Percentiles rank a stretch among this genome's conserved stretches.
Conservation (phyloP, 148 eudicot species). For the Rhododendron henanense region DNA sequence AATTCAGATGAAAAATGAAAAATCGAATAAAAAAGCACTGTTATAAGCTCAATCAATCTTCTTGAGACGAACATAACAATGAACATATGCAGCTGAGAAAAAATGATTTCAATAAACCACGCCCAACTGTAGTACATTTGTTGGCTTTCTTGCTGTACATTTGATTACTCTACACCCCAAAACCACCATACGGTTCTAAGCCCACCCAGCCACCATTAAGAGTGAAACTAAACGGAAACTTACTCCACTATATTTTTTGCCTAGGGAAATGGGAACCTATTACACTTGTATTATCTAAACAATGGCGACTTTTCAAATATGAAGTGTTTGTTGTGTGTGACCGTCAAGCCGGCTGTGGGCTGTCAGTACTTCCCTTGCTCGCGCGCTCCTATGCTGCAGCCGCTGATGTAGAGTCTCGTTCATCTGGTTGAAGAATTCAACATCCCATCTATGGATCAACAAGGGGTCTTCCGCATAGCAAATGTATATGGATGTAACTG, state of each 20-base stretch:
- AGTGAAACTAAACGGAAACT: not conserved
- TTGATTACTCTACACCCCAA: not conserved
- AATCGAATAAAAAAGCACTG: not conserved
- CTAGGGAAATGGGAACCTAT: not conserved
- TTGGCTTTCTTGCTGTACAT: not conserved
- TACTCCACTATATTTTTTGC: not conserved
- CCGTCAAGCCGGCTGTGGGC: conserved; percentile 38
- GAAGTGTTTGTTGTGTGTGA: conserved; percentile 33
- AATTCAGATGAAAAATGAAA: not conserved
- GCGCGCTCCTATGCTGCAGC: conserved; percentile 80
- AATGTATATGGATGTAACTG: conserved; percentile 83
- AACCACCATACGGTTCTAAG: not conserved
- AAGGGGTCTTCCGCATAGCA: conserved; percentile 88
- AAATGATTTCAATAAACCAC: not conserved
- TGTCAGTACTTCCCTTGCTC: conserved; percentile 63
- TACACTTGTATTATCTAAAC: not conserved
- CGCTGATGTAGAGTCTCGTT: conserved; percentile 86
- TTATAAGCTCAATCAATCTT: not conserved
- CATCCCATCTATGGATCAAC: conserved; percentile 77
- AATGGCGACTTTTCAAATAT: conserved; percentile 13
- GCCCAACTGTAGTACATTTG: not conserved
- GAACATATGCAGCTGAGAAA: not conserved
- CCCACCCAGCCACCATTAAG: not conserved
- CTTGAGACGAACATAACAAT: not conserved
- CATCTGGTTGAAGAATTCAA: conserved; percentile 68